A percentile compares a stretch with the other conserved stretches of the same genome.
Conservation (phyloP, 495 filamentous ascomycete species). For the Xeromyces bisporus region DNA sequence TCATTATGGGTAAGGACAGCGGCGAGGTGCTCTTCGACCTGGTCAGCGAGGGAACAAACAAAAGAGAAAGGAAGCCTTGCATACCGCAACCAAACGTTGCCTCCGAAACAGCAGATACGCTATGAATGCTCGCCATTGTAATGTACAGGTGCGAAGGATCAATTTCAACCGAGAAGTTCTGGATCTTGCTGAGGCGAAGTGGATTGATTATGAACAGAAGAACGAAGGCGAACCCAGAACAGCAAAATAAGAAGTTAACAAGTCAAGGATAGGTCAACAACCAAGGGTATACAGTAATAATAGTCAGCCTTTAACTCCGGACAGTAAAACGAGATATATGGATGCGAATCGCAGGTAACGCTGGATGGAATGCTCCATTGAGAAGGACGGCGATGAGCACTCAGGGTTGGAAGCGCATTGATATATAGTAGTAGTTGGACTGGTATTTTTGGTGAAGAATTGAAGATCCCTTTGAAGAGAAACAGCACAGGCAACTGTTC, state of each 20-base stretch:
- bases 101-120: conserved; percentile 22
- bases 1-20: conserved; percentile 14
- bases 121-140: conserved; percentile 20
- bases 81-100: conserved; percentile 31
- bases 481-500: too few relatives aligned
- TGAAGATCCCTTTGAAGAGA: too few relatives aligned
- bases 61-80: conserved; percentile 5
- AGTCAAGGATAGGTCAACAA: too few relatives aligned
- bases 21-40: conserved; percentile 24
- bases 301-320: background rate
- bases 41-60: conserved; percentile 5
- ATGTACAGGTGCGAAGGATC: background rate
- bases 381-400: background rate
- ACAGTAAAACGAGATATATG: background rate
- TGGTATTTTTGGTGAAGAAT: too few relatives aligned
- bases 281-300: too few relatives aligned
- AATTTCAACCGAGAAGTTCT: background rate
- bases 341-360: background rate
- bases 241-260: too few relatives aligned
- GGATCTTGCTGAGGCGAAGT: too few relatives aligned
- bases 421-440: too few relatives aligned
- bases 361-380: background rate
- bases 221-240: background rate
- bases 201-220: conserved; percentile 2
- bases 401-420: too few relatives aligned